phyloP scores from a whole-genome alignment of 2,329 filamentous ascomycete genomes.

The Elsinoe batatas region DNA sequence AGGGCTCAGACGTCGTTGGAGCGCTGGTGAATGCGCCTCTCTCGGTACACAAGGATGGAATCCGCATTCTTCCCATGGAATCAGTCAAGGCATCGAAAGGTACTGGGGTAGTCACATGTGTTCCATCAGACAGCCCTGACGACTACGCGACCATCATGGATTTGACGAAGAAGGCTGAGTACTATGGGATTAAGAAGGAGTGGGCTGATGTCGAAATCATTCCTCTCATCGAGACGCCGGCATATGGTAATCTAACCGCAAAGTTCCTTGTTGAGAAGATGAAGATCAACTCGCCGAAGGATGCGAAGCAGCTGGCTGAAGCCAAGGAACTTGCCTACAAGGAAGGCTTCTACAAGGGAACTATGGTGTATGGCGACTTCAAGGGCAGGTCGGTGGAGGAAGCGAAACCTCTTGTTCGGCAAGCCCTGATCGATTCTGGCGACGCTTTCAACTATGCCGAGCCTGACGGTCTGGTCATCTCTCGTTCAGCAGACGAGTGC shows the following conservation, averaged over 20 bases:
- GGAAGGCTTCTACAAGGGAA: slow-evolving; percentile 93
- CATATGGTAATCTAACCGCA: slow-evolving; percentile 76
- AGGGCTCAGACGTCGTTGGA: slow-evolving; percentile 72
- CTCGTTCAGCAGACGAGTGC: slow-evolving; percentile 82
- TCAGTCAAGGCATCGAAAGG: slow-evolving; percentile 86
- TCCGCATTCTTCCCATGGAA: slow-evolving; percentile 92
- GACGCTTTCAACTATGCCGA: slow-evolving; percentile 89
- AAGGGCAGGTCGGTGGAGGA: slow-evolving; percentile 77
- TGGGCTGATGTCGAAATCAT: slow-evolving; percentile 88
- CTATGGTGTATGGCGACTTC: slow-evolving; percentile 78
- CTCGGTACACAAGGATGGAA: slow-evolving; percentile 70
- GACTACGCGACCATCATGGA: slow-evolving; percentile 86
- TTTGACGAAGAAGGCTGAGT: slow-evolving; percentile 88
- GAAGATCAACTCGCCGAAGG: slow-evolving; percentile 96
- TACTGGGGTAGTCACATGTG: slow-evolving; percentile 90
- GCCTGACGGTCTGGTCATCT: slow-evolving; percentile 81
- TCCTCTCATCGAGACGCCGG: slow-evolving; percentile 81
- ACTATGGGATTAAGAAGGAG: slow-evolving; percentile 91
- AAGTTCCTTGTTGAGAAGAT: slow-evolving; percentile 77
- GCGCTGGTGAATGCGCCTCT: slow-evolving; percentile 85
- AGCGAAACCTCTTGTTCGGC: slow-evolving; percentile 75
- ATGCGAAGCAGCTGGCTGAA: slow-evolving; percentile 78
- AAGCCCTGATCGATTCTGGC: slow-evolving; percentile 63
- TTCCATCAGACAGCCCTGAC: slow-evolving; percentile 91
- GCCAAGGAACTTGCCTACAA: slow-evolving; percentile 96